Evolutionary conservation across 2,329 filamentous ascomycete genomes (phyloP).

Genomic region (Periconia macrospinosa): DNA sequence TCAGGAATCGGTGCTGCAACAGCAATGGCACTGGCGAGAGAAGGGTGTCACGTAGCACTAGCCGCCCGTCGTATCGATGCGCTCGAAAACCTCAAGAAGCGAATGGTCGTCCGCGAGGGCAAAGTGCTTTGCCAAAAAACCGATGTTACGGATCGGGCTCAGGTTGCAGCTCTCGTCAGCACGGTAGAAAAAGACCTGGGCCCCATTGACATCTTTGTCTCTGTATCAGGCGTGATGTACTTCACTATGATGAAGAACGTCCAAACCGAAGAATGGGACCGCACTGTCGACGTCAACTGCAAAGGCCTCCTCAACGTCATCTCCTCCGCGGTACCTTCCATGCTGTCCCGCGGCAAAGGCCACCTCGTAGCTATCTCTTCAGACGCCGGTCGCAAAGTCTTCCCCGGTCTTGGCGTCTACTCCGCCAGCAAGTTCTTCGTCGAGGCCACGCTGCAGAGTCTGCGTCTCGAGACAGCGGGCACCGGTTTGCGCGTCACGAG

Average conservation of each 20-base stretch:
- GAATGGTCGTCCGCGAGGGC: constrained; percentile 59
- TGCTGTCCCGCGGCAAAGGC: constrained; percentile 69
- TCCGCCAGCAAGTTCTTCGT: constrained; percentile 85
- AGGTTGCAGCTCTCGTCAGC: constrained; percentile 68
- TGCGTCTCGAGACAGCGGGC: constrained; percentile 76
- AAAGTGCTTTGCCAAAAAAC: constrained; percentile 71
- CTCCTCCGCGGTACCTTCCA: constrained; percentile 67
- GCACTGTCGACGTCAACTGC: constrained; percentile 83
- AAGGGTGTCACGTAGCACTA: constrained; percentile 72
- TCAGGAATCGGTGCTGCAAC: constrained; percentile 80
- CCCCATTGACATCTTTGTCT: constrained; percentile 75
- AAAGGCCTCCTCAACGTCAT: constrained; percentile 77
- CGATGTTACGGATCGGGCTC: constrained; percentile 68
- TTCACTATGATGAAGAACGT: constrained; percentile 84
- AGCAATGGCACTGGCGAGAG: constrained; percentile 66
- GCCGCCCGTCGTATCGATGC: constrained; percentile 71
- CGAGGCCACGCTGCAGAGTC: constrained; percentile 74
- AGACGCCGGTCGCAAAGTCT: constrained; percentile 79
- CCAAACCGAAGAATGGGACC: constrained; percentile 75
- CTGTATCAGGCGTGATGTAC: constrained; percentile 84
- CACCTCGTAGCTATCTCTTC: constrained; percentile 83
- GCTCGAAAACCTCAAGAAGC: constrained; percentile 67
- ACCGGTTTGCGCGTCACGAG: constrained; percentile 72
- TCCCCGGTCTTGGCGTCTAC: constrained; percentile 80
- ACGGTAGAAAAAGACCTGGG: constrained; percentile 65